Evolutionary conservation across 2,329 filamentous ascomycete species (phyloP).

Genomic region (Alternaria ethzedia): DNA sequence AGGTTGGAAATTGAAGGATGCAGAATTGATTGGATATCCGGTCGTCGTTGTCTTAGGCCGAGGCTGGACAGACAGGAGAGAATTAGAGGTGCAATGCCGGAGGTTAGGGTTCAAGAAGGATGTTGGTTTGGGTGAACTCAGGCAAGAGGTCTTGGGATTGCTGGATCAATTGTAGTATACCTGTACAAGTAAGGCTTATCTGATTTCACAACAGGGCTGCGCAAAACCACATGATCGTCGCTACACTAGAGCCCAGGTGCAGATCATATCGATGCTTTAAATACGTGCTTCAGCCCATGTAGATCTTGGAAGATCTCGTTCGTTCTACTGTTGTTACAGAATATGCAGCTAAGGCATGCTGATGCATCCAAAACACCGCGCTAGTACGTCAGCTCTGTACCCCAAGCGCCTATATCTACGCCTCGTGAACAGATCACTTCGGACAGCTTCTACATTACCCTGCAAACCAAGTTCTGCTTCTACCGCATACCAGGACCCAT

Average conservation of each 20-base stretch:
- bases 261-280: not conserved
- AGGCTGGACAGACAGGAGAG: conserved; percentile 40
- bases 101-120: conserved; percentile 67
- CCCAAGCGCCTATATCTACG: not conserved
- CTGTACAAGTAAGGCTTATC: not conserved
- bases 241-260: not conserved
- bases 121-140: conserved; percentile 60
- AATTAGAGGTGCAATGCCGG: conserved; percentile 80
- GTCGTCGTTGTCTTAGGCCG: conserved; percentile 77
- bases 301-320: not conserved
- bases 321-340: not conserved
- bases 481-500: too few relatives aligned
- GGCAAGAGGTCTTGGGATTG: conserved; percentile 46
- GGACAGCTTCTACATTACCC: not conserved
- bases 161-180: conserved; percentile 24
- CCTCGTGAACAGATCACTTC: not conserved
- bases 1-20: conserved; percentile 88
- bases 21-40: conserved; percentile 87
- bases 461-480: too few relatives aligned
- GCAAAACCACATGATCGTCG: not conserved
- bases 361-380: not conserved
- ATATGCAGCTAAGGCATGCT: not conserved
- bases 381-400: not conserved
- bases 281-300: not conserved
- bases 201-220: not conserved